A percentile compares a stretch with the other conserved stretches of the same genome.
These are phyloP conservation scores for Isatis lusitanica DNA, from an alignment of 441 rosid species.

Conservation along the genomic window DNA sequence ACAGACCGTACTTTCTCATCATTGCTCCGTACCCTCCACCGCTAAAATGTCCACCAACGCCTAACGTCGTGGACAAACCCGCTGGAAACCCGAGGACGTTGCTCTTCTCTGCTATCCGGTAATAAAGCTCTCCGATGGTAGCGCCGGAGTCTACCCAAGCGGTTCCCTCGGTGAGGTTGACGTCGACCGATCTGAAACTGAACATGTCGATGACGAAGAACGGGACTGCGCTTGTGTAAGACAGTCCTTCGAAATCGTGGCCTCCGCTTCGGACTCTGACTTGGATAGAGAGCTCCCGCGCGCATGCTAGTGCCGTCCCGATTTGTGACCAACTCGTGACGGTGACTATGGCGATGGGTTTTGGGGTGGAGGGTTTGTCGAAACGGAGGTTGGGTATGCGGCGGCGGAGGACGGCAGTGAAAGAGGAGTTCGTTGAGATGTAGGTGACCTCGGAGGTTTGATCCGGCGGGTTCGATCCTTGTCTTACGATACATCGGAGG, in stretches of 20 bases:
- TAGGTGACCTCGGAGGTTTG: constrained; percentile 32
- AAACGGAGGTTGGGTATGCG: constrained; percentile 46
- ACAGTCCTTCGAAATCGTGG: constrained; percentile 59
- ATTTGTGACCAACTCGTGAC: constrained; percentile 44
- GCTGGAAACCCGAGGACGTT: constrained; percentile 48
- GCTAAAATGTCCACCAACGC: constrained; percentile 56
- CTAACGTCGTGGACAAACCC: constrained; percentile 42
- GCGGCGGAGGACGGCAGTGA: constrained; percentile 29
- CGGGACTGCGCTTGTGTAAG: constrained; percentile 42
- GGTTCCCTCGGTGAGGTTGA: constrained; percentile 34
- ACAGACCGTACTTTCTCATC: constrained; percentile 52
- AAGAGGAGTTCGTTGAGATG: constrained; percentile 40
- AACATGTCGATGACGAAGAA: constrained; percentile 51
- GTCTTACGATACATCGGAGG: constrained; percentile 7
- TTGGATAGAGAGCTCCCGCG: constrained; percentile 35
- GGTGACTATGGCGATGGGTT: constrained; percentile 45
- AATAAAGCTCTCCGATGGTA: constrained; percentile 47
- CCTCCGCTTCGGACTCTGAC: constrained; percentile 57
- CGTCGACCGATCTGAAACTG: constrained; percentile 34
- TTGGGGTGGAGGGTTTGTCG: constrained; percentile 33
- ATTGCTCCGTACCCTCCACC: constrained; percentile 53
- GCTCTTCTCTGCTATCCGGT: constrained; percentile 42
- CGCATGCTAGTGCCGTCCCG: constrained; percentile 46
- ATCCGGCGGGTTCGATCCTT: constrained; percentile 16
- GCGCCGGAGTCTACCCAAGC: constrained; percentile 53